Percentiles rank a stretch among this genome's conserved stretches.
These are phyloP conservation scores for Botrytis squamosa DNA, from an alignment of 2,329 filamentous ascomycete species.

Conservation along the genomic window DNA sequence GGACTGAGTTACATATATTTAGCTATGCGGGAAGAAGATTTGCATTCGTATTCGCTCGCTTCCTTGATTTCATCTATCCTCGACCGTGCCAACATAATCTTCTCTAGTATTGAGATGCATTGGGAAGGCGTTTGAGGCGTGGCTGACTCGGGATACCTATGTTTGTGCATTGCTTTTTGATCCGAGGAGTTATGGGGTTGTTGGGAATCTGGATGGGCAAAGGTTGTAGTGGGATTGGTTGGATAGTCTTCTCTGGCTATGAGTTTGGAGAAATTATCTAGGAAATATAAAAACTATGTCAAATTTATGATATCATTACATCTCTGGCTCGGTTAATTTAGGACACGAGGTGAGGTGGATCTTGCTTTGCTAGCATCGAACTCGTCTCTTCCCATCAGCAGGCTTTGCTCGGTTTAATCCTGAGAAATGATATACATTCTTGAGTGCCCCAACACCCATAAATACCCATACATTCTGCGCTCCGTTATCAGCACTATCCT, in stretches of 20 bases:
- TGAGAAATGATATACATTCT: neutral
- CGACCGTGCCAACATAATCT: slow-evolving; percentile 21
- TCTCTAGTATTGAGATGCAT: slow-evolving; percentile 21
- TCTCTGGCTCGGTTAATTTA: neutral
- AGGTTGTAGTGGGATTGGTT: neutral
- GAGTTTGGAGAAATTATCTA: neutral
- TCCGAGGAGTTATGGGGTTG: neutral
- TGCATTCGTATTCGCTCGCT: slow-evolving; percentile 3
- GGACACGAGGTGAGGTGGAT: neutral
- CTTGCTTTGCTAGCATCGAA: no score
- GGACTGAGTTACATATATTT: neutral
- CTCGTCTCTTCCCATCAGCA: no score
- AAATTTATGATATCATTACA: neutral
- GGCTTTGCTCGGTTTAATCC: neutral
- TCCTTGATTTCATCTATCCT: slow-evolving; percentile 19
- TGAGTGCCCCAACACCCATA: neutral
- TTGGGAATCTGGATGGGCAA: neutral
- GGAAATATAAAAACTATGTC: neutral
- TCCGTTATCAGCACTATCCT: neutral
- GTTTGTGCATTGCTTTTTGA: neutral
- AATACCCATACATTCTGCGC: neutral
- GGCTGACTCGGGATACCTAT: slow-evolving; percentile 9
- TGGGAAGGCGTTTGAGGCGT: slow-evolving; percentile 20
- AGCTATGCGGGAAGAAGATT: neutral
- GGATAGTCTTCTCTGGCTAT: neutral